Conservation (phyloP, 2,329 filamentous ascomycete genomes). For the Atkinsonella texensis region DNA sequence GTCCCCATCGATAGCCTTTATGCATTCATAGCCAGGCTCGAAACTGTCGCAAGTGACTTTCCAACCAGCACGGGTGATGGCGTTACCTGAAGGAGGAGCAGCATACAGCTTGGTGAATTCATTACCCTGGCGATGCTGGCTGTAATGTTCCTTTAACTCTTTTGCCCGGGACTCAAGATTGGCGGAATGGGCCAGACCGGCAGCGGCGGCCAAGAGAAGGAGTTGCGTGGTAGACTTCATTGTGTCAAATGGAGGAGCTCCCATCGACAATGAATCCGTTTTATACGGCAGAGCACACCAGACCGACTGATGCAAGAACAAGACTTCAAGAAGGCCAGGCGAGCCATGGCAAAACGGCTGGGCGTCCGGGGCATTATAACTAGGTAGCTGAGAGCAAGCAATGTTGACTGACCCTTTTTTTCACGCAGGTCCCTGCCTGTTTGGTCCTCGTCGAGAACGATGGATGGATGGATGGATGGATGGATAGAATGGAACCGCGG, state of each 20-base stretch:
- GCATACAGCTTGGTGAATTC: slow-evolving; percentile 3
- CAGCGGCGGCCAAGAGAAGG: not conserved
- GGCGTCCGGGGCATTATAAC: not conserved
- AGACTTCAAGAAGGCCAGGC: not conserved
- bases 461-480: too few species aligned
- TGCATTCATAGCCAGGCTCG: slow-evolving; percentile 16
- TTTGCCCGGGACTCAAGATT: not conserved
- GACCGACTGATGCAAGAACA: not conserved
- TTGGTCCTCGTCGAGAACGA: too few species aligned
- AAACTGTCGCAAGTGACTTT: slow-evolving; percentile 17
- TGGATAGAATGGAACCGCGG: too few species aligned
- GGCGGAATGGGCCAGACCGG: not conserved
- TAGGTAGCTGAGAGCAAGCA: not conserved
- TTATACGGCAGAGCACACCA: not conserved
- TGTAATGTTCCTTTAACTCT: slow-evolving; percentile 1
- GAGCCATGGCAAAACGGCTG: not conserved
- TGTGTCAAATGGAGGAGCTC: not conserved
- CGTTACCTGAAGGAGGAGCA: slow-evolving; percentile 4
- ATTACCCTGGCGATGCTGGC: too few species aligned
- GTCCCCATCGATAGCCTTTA: slow-evolving; percentile 17
- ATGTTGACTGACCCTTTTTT: not conserved
- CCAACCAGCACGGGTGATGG: slow-evolving; percentile 11
- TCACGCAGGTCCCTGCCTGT: not conserved
- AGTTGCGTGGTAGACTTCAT: not conserved
- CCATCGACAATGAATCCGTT: not conserved